Conservation (phyloP, 768 basidiomycete species). For the Tylopilus plumbeoviolaceoides region DNA sequence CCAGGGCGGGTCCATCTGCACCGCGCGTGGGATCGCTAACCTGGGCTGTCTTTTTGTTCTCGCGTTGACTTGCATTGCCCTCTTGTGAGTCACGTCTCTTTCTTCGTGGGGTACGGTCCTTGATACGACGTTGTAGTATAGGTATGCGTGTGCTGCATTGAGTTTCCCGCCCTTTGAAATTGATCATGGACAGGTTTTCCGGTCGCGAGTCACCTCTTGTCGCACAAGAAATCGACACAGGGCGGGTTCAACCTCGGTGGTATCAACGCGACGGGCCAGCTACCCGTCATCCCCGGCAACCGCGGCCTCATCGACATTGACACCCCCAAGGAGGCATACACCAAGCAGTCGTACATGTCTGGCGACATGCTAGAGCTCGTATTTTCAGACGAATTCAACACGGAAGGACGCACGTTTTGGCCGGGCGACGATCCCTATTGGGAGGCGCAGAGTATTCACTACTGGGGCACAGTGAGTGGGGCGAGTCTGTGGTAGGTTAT, state of each 20-base stretch:
- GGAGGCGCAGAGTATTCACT: conserved; percentile 37
- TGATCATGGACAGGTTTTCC: conserved; percentile 40
- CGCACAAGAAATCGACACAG: conserved; percentile 36
- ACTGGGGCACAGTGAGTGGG: conserved; percentile 56
- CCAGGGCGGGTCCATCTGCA: conserved; percentile 54
- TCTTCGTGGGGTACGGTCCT: background rate
- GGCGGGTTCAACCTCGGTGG: conserved; percentile 74
- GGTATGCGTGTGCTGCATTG: conserved; percentile 1
- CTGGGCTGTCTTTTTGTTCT: conserved; percentile 63
- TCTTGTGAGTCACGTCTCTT: conserved; percentile 48
- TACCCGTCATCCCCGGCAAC: conserved; percentile 37
- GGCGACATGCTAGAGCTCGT: conserved; percentile 38
- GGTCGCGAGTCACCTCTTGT: conserved; percentile 42
- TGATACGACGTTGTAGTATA: conserved; percentile 11
- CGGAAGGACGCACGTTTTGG: no score
- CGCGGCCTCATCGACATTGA: conserved; percentile 51
- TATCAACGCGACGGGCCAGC: conserved; percentile 70
- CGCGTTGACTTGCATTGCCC: conserved; percentile 38
- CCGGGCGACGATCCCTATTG: background rate
- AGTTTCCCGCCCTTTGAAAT: background rate
- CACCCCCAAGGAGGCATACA: conserved; percentile 48
- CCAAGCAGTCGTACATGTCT: conserved; percentile 36
- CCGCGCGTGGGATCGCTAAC: conserved; percentile 60
- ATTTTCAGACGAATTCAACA: no score
- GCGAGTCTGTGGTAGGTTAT: no score